Conservation (phyloP, 371 early-diverging fungal genomes). For the Mortierella sp. region DNA sequence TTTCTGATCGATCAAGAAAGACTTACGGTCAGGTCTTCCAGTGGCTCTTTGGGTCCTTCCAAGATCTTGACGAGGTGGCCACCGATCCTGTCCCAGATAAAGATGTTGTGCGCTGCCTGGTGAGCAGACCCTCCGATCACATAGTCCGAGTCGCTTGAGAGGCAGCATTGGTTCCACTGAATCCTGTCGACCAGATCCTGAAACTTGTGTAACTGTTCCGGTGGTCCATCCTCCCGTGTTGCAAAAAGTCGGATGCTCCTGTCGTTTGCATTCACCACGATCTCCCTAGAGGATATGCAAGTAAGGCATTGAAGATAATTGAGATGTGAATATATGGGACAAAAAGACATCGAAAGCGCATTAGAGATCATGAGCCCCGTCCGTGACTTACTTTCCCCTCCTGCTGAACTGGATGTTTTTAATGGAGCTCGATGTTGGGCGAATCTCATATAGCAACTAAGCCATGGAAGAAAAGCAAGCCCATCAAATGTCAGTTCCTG, state of each 20-base stretch:
- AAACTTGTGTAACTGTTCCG: slow-evolving; percentile 78
- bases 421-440: slow-evolving; percentile 68
- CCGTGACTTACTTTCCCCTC: slow-evolving; percentile 58
- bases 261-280: slow-evolving; percentile 82
- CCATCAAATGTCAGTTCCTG: not conserved
- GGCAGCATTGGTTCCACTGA: slow-evolving; percentile 88
- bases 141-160: slow-evolving; percentile 88
- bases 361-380: not conserved
- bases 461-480: not conserved
- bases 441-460: slow-evolving; percentile 58
- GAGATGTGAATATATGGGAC: not conserved
- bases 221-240: slow-evolving; percentile 59
- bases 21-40: slow-evolving; percentile 87
- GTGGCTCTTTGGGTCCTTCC: slow-evolving; percentile 91
- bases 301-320: not conserved
- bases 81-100: slow-evolving; percentile 89
- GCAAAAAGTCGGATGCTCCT: slow-evolving; percentile 77
- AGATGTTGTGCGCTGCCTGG: slow-evolving; percentile 90
- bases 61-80: slow-evolving; percentile 90
- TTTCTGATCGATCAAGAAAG: not conserved
- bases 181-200: slow-evolving; percentile 90
- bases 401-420: slow-evolving; percentile 74
- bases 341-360: not conserved
- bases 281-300: slow-evolving; percentile 62
- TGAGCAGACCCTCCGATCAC: slow-evolving; percentile 88